A percentile compares a stretch with the other conserved stretches of the same genome.
phyloP scores from a whole-genome alignment of 2,329 filamentous ascomycete species.

The Fusarium liriodendri region DNA sequence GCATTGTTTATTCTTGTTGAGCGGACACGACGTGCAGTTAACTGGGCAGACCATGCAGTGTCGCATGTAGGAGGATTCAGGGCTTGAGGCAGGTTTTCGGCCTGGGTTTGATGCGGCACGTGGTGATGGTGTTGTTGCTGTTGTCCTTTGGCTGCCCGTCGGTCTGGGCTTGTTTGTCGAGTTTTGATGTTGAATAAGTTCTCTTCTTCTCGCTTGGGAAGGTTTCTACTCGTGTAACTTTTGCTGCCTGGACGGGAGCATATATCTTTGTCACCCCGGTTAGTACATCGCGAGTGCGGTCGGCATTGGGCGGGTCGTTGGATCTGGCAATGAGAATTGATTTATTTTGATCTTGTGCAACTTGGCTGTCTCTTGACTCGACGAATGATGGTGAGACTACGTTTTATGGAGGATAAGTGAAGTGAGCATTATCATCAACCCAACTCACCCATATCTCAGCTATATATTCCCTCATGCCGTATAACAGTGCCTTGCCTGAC shows the following conservation, averaged over 20 bases:
- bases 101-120: not conserved
- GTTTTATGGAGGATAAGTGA: not conserved
- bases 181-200: not conserved
- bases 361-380: not conserved
- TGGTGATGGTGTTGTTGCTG: not conserved
- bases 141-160: not conserved
- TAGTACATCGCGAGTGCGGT: conserved; percentile 30
- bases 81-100: not conserved
- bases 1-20: not conserved
- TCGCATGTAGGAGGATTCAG: not conserved
- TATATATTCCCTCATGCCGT: not conserved
- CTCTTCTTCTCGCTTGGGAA: not conserved
- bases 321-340: conserved; percentile 24
- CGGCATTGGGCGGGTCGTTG: conserved; percentile 29
- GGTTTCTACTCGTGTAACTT: not conserved
- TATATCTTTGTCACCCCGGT: conserved; percentile 16
- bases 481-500: not conserved
- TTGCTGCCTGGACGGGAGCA: conserved; percentile 23
- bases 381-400: not conserved
- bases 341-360: conserved; percentile 20
- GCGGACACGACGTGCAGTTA: not conserved
- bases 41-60: not conserved
- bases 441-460: not conserved
- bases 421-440: not conserved
- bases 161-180: conserved; percentile 2